Evolutionary conservation across 768 basidiomycete species (phyloP), one percentile per base, ranked within the genome.

Genomic region (Termitomyces sp.): DNA sequence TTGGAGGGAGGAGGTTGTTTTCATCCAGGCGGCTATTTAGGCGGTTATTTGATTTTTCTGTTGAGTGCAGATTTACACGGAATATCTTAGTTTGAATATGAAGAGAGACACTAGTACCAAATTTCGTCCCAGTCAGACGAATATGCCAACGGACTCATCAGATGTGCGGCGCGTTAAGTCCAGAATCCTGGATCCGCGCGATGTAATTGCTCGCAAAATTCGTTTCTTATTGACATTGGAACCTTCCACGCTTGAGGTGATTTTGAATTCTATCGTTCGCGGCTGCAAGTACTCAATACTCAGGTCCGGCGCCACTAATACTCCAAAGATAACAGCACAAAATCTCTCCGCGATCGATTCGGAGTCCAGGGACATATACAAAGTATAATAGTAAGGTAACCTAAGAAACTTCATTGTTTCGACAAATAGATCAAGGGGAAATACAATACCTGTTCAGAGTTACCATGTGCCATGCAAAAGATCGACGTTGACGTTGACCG

Each of bases 21-120:
- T 88, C 7, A 79, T 89, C 31, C 90, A 93, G 65, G 89, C 88
- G 84, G 90, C 91, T 63, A 78, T 80, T 44, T 87, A 93, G 65
- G 89, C 88, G 84, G 90, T 91, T 63, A 78, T 80, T 44, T 87
- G 66, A 74, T 54, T 12, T 25, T 10, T 41, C 19, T 31, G 23
- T 47, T 21, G 10, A 19, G 14, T 14, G 27, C 4, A 16, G 14
- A 37, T n/a, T 10, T 14, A 25, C 4, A n/a, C 23, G 41, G 41
- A 23, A 23, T 25, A 41, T 21, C 23, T 23, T 21, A 11, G 14
- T 23, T 27, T 8, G 23, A 44, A 6, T 23, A 25, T 29, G 44
- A n/a, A 4, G 27, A 45, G 44, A 45, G 37, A 25, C 16, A 17
- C 16, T 1, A n/a, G n/a, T 23, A 49, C 5, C 9, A 17, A 12